Evolutionary conservation across 768 basidiomycete species (phyloP).

Genomic region (Daedaleopsis sinensis): DNA sequence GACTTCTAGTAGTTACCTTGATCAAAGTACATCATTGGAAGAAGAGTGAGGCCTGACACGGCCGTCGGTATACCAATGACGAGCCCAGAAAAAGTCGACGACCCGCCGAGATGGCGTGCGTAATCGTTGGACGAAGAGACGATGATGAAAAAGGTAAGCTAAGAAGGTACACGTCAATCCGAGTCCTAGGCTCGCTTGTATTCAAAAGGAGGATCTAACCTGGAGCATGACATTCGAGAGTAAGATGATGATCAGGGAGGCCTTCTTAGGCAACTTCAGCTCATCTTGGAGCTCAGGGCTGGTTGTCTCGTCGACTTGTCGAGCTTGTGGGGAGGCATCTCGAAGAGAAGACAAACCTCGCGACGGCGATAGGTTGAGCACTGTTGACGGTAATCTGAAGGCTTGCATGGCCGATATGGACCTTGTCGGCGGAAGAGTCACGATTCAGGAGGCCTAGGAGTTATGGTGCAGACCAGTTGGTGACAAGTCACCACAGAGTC

Average conservation of each 20-base stretch:
- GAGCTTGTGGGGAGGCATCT: background rate
- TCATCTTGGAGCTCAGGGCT: constrained; percentile 30
- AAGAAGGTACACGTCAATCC: too few species aligned
- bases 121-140: constrained; percentile 70
- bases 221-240: constrained; percentile 47
- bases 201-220: constrained; percentile 32
- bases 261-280: constrained; percentile 49
- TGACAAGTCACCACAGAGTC: too few species aligned
- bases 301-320: constrained; percentile 7
- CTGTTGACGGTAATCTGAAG: constrained; percentile 12
- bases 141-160: constrained; percentile 72
- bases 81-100: constrained; percentile 70
- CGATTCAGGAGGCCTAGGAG: too few species aligned
- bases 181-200: background rate
- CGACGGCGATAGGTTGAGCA: constrained; percentile 5
- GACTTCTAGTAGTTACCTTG: constrained; percentile 44
- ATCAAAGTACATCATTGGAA: constrained; percentile 59
- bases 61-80: constrained; percentile 69
- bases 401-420: constrained; percentile 1
- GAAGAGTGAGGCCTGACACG: constrained; percentile 58
- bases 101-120: constrained; percentile 63
- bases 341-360: background rate
- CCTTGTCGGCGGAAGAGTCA: too few species aligned
- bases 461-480: background rate
- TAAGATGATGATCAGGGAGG: constrained; percentile 50